A percentile compares a stretch with the other conserved stretches of the same genome.
These are phyloP conservation scores for Xylaria flabelliformis DNA, from an alignment of 495 filamentous ascomycete species.

Conservation along the genomic window DNA sequence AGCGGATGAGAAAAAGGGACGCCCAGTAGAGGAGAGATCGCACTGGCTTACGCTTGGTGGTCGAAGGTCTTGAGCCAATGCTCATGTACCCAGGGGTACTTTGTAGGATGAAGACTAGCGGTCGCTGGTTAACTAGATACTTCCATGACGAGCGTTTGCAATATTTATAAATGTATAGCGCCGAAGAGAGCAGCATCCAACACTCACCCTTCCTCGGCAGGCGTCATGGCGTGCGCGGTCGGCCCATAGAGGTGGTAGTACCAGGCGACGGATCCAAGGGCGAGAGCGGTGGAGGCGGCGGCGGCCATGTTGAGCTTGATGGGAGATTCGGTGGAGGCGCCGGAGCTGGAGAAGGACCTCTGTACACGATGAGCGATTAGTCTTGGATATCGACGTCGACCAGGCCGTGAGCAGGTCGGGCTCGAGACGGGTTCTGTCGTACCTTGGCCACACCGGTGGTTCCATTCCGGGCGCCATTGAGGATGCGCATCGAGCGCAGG, in stretches of 20 bases:
- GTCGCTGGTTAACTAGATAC: conserved; percentile 31
- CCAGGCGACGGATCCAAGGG: conserved; percentile 88
- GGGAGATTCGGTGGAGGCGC: conserved; percentile 63
- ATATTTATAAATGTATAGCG: conserved; percentile 1
- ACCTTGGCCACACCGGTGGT: conserved; percentile 66
- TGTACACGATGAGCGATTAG: conserved; percentile 46
- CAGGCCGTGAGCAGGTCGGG: not conserved
- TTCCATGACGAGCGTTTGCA: conserved; percentile 7
- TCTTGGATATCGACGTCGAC: conserved; percentile 32
- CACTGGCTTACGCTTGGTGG: conserved; percentile 79
- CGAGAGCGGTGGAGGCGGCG: conserved; percentile 79
- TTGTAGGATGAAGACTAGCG: conserved; percentile 82
- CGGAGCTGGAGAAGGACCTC: conserved; percentile 66
- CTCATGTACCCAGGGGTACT: conserved; percentile 95
- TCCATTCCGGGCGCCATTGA: conserved; percentile 72
- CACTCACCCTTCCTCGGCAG: conserved; percentile 95
- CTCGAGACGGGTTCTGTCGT: conserved; percentile 39
- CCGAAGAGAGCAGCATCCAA: conserved; percentile 2
- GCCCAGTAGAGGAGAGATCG: conserved; percentile 1
- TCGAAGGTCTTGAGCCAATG: conserved; percentile 95
- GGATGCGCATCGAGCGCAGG: conserved; percentile 78
- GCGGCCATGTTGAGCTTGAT: conserved; percentile 79
- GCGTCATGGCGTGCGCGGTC: conserved; percentile 85
- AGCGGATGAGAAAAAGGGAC: conserved; percentile 28
- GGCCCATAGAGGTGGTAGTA: conserved; percentile 95